Evolutionary conservation across 345 rosid species (phyloP).

Genomic region (Moricandia moricandioides): DNA sequence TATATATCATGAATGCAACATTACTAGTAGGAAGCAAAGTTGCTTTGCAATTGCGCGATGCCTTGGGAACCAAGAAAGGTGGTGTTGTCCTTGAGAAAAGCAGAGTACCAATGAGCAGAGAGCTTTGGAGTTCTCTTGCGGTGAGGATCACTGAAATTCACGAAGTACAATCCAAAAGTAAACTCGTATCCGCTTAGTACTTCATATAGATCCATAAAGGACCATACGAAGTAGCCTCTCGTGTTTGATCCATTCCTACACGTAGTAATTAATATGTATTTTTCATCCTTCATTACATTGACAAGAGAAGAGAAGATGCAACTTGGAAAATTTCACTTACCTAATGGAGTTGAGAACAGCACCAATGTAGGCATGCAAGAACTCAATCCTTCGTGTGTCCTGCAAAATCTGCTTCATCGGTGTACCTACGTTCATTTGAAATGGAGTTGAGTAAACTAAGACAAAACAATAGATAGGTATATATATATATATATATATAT

Average conservation of each 20-base stretch:
- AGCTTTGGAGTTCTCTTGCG: background rate
- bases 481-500: too few relatives aligned
- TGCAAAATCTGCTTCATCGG: background rate
- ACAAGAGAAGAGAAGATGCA: background rate
- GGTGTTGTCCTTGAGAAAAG: background rate
- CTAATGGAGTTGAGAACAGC: background rate
- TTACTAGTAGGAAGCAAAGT: background rate
- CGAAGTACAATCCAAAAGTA: background rate
- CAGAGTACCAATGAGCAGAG: background rate
- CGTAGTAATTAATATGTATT: background rate
- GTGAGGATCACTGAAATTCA: background rate
- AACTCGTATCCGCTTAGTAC: background rate
- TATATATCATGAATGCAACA: background rate
- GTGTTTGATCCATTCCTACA: background rate
- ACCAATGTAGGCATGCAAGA: background rate
- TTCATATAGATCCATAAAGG: background rate
- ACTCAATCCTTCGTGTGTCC: background rate
- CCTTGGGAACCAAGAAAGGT: background rate
- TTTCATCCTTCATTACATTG: background rate
- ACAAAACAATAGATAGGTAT: background rate
- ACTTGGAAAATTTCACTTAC: background rate
- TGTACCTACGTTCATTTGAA: background rate
- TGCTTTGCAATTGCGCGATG: background rate
- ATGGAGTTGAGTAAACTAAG: background rate
- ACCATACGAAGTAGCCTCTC: background rate